Conservation (phyloP, 176 grass and related monocot species). For the Eragrostis nindensis region DNA sequence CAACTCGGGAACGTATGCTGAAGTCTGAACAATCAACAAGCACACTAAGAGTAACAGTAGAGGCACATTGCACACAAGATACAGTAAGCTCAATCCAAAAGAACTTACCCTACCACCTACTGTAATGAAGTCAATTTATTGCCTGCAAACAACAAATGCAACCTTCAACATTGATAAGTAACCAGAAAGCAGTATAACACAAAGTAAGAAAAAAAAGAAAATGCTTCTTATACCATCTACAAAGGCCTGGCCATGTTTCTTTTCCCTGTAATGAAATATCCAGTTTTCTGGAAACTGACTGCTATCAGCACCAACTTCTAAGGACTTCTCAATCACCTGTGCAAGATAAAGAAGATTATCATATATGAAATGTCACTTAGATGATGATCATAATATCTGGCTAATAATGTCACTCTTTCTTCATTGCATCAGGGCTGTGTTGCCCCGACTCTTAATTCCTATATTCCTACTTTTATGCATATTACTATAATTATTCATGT, state of each 20-base stretch:
- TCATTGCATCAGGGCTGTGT: neutral
- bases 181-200: neutral
- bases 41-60: neutral
- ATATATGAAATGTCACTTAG: neutral
- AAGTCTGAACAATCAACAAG: slow-evolving; percentile 32
- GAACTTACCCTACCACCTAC: slow-evolving; percentile 45
- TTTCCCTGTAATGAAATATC: slow-evolving; percentile 63
- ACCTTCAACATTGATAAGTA: slow-evolving; percentile 6
- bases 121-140: slow-evolving; percentile 51
- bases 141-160: slow-evolving; percentile 33
- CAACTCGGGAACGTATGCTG: slow-evolving; percentile 46
- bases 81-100: neutral
- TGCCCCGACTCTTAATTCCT: neutral
- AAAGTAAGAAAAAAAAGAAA: no score
- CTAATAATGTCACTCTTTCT: neutral
- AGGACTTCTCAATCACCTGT: slow-evolving; percentile 55
- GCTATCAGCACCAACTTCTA: slow-evolving; percentile 57
- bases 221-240: slow-evolving; percentile 43
- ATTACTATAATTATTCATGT: neutral
- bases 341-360: slow-evolving; percentile 1
- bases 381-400: neutral
- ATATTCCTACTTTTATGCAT: no score
- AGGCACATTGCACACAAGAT: neutral
- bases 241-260: slow-evolving; percentile 57
- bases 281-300: slow-evolving; percentile 47